These are phyloP conservation scores for Penicillium mononematosum DNA, from an alignment of 495 filamentous ascomycete species.

Conservation along the genomic window DNA sequence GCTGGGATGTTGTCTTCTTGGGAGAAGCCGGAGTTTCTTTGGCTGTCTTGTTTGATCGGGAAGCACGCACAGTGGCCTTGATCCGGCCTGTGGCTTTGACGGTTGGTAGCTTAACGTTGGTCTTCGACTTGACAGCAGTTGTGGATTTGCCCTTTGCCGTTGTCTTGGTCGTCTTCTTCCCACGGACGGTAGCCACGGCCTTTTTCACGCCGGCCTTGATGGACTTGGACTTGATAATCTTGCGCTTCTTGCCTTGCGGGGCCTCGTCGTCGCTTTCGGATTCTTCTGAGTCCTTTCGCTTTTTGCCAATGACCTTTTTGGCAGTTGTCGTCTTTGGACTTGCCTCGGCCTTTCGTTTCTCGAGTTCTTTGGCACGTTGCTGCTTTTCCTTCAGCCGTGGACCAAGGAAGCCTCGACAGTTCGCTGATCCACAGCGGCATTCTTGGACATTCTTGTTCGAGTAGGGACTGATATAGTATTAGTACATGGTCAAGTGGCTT, in stretches of 20 bases:
- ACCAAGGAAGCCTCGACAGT: constrained; percentile 77
- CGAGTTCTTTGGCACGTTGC: constrained; percentile 40
- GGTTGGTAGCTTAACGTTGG: constrained; percentile 29
- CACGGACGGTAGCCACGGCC: constrained; percentile 25
- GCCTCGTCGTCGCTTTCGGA: constrained; percentile 25
- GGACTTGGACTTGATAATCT: constrained; percentile 32
- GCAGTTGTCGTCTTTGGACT: constrained; percentile 41
- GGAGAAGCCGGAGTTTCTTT: constrained; percentile 22
- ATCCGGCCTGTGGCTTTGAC: constrained; percentile 13
- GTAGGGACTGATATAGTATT: constrained; percentile 52
- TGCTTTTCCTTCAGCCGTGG: constrained; percentile 62
- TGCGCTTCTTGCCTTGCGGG: constrained; percentile 37
- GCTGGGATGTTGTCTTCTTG: constrained; percentile 21
- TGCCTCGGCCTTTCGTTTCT: constrained; percentile 38
- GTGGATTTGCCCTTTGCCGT: constrained; percentile 14
- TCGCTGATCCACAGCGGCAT: constrained; percentile 74
- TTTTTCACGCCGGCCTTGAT: constrained; percentile 42
- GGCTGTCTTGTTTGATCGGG: constrained; percentile 13
- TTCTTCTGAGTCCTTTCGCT: constrained; percentile 32
- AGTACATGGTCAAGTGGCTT: constrained; percentile 5
- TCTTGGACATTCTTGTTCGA: constrained; percentile 78
- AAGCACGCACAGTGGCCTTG: background rate
- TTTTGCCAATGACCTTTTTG: constrained; percentile 26
- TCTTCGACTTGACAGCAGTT: constrained; percentile 20
- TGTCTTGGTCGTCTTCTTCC: constrained; percentile 25